These are phyloP conservation scores for Psilocybe cyanescens DNA, from an alignment of 768 basidiomycete species.

Conservation along the genomic window DNA sequence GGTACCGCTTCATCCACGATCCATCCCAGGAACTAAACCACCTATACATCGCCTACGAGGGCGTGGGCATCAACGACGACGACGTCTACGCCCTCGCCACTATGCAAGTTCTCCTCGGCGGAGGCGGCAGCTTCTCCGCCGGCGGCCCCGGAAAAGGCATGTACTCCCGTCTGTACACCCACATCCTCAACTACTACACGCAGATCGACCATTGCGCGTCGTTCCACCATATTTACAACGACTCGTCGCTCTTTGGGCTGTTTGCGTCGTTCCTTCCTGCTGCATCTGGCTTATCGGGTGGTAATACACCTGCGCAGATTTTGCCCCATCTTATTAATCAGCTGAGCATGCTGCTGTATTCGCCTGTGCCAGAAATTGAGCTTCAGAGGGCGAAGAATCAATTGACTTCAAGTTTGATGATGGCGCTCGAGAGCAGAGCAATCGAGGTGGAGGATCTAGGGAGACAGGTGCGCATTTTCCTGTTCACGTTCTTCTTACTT, in stretches of 20 bases:
- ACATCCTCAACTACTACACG: conserved; percentile 93
- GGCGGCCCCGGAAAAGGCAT: conserved; percentile 99
- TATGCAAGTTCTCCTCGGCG: conserved; percentile 93
- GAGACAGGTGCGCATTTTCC: conserved; percentile 63
- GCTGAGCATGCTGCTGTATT: conserved; percentile 79
- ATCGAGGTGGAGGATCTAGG: conserved; percentile 91
- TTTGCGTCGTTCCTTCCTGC: conserved; percentile 84
- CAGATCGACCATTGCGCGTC: conserved; percentile 94
- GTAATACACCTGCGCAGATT: conserved; percentile 71
- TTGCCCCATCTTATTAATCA: conserved; percentile 88
- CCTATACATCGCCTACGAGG: conserved; percentile 92
- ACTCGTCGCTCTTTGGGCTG: conserved; percentile 92
- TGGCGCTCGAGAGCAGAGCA: conserved; percentile 89
- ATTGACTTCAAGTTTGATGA: conserved; percentile 89
- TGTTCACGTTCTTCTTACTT: neutral
- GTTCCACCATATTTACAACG: conserved; percentile 97
- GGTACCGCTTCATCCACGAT: conserved; percentile 71
- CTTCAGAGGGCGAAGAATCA: conserved; percentile 92
- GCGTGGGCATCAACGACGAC: conserved; percentile 86
- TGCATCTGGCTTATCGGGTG: conserved; percentile 54
- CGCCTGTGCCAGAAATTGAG: conserved; percentile 66
- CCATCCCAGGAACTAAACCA: conserved; percentile 81
- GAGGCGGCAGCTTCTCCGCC: conserved; percentile 97
- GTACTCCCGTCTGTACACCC: conserved; percentile 96
- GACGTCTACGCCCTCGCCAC: conserved; percentile 94